phyloP scores from a whole-genome alignment of 208 protist species.

The Strigomonas galati region DNA sequence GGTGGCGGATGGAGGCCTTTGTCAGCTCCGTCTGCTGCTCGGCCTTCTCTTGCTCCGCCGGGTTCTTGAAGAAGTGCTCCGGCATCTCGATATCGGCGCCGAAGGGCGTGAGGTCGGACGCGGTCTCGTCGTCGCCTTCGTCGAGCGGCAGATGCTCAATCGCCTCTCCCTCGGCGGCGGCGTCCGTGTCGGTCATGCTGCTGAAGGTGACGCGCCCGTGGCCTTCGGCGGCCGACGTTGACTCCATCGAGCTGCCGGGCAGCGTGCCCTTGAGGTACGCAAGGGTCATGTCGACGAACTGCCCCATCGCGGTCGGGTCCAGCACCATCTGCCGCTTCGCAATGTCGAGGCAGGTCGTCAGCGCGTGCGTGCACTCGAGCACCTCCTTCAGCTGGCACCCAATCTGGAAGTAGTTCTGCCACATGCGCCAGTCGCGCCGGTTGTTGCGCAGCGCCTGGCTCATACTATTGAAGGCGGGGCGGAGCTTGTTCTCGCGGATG shows the following conservation, averaged over 20 bases:
- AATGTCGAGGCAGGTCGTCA: constrained; percentile 76
- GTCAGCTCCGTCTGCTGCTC: not conserved
- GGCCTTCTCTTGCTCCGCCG: constrained; percentile 8
- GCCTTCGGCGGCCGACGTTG: constrained; percentile 17
- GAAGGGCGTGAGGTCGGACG: constrained; percentile 27
- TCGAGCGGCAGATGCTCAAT: constrained; percentile 38
- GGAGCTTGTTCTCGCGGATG: constrained; percentile 67
- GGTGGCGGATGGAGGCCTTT: constrained; percentile 28
- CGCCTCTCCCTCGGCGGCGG: constrained; percentile 19
- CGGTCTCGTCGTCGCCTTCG: constrained; percentile 21
- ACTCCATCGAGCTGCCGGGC: constrained; percentile 38
- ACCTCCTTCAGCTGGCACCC: constrained; percentile 84
- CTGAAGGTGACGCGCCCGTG: constrained; percentile 24
- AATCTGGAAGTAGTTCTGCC: constrained; percentile 91
- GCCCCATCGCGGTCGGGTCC: constrained; percentile 55
- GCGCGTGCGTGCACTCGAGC: constrained; percentile 75
- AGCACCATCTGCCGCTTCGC: constrained; percentile 64
- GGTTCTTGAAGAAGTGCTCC: not conserved
- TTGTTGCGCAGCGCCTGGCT: constrained; percentile 87
- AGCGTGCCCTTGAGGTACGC: constrained; percentile 77
- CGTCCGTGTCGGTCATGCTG: constrained; percentile 22
- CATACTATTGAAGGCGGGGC: constrained; percentile 88
- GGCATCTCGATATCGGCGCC: constrained; percentile 29
- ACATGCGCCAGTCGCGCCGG: constrained; percentile 88
- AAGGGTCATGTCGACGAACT: constrained; percentile 77